Evolutionary conservation across 1,284 basidiomycete genomes (phyloP), one percentile per base, ranked within the genome.

Genomic region (Wolfiporia cocos): DNA sequence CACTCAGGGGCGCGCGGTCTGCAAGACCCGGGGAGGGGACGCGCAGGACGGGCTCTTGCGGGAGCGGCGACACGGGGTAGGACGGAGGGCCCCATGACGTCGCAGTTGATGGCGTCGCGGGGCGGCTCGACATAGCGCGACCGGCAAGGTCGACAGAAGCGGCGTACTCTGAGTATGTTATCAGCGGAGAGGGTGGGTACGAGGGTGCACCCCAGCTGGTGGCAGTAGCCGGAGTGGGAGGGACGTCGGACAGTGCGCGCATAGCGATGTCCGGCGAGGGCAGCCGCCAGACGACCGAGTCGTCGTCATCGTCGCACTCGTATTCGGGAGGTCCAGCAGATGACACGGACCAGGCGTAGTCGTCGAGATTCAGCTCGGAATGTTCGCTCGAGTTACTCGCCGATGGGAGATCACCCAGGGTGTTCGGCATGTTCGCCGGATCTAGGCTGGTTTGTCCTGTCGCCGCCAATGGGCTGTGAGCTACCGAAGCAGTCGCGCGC

Each of bases 271-370:
- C 68, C 11, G 66, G 68, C 4, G 68, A 66, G 3, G 66, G 65
- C 17, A 62, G 52, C 20, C 61, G 56, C 23, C 58, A 58, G 1
- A 55, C 45, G n/a, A 55, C 53, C 6, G 61, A 63, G 37, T 53
- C 41, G 19, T 52, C 46, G 19, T 47, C 50, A 37, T 62, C 56
- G 32, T 63, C 62, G 37, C 59, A 53, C 23, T 63, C 61, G 24
- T 43, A 43, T 28, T 64, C 57, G 3, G 53, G 53, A 9, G 67
- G 66, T n/a, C 43, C 70, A 3, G 62, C 63, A 7, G 84, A 86
- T 5, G 80, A 80, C 20, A 77, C 68, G 5, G 82, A 84, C 80
- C 83, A 87, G 9, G 70, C 58, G 54, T 74, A 87, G 49, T 86
- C 82, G 33, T 77, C 76, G 15, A 82, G 59, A 48, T 81, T 73